Evolutionary conservation across 345 rosid species (phyloP).

Genomic region (Citrus glauca): DNA sequence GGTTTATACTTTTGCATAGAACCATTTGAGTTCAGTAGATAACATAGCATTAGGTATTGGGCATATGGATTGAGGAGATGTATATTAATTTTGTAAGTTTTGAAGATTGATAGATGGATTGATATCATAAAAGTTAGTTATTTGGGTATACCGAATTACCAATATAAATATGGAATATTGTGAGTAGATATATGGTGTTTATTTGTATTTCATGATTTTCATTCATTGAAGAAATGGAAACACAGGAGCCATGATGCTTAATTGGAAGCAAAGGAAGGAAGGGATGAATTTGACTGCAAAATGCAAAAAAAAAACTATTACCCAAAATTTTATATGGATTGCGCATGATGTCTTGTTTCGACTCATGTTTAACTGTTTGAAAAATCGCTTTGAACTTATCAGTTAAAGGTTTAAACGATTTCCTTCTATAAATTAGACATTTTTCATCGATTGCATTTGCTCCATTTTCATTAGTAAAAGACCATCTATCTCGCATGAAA

Average conservation of each 20-base stretch:
- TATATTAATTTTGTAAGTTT: constrained; percentile 83
- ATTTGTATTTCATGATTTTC: neutral
- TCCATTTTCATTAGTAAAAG: too few species aligned
- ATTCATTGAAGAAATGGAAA: neutral
- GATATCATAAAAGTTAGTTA: constrained; percentile 31
- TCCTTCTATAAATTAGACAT: too few species aligned
- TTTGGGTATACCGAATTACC: constrained; percentile 30
- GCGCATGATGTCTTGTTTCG: neutral
- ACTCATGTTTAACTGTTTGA: neutral
- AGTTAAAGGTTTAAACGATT: too few species aligned
- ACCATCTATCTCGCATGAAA: too few species aligned
- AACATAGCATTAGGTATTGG: constrained; percentile 55
- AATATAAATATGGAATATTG: constrained; percentile 29
- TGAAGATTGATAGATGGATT: constrained; percentile 58
- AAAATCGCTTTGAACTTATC: too few species aligned
- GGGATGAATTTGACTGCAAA: neutral
- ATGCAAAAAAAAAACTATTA: neutral
- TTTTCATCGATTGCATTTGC: too few species aligned
- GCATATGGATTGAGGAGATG: constrained; percentile 58
- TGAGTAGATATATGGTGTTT: constrained; percentile 10
- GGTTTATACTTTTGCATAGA: constrained; percentile 58
- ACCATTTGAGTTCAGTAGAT: constrained; percentile 47
- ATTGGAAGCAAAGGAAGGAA: neutral
- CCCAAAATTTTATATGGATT: neutral
- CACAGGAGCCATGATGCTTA: neutral